phyloP scores from a whole-genome alignment of 768 basidiomycete species.

The Boletellus ananas region DNA sequence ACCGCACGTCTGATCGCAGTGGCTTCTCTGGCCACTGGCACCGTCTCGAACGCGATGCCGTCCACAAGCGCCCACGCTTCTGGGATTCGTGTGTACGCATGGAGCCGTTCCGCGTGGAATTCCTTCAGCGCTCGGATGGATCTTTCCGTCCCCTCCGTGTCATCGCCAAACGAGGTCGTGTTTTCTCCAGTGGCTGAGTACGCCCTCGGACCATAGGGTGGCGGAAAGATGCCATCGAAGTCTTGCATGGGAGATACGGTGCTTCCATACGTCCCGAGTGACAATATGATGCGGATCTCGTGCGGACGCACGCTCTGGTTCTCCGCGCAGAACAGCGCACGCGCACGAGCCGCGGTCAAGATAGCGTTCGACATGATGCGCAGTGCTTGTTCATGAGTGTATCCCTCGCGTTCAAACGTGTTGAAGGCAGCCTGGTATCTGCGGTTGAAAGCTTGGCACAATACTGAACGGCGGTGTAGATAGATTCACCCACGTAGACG shows the following conservation, averaged over 20 bases:
- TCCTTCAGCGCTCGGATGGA: constrained; percentile 50
- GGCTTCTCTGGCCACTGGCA: constrained; percentile 65
- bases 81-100: constrained; percentile 46
- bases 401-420: constrained; percentile 52
- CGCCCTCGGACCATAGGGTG: constrained; percentile 63
- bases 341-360: constrained; percentile 47
- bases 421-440: constrained; percentile 66
- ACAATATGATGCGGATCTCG: constrained; percentile 55
- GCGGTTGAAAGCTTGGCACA: not conserved
- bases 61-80: constrained; percentile 56
- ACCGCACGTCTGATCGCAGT: constrained; percentile 63
- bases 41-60: constrained; percentile 72
- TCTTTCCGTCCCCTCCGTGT: constrained; percentile 28
- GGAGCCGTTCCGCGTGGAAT: constrained; percentile 64
- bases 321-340: constrained; percentile 31
- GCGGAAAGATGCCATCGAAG: constrained; percentile 71
- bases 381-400: constrained; percentile 40
- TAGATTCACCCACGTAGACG: constrained; percentile 52
- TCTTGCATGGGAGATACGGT: constrained; percentile 64
- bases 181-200: constrained; percentile 35
- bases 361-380: constrained; percentile 53
- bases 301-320: constrained; percentile 8
- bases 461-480: not conserved
- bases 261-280: constrained; percentile 73
- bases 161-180: constrained; percentile 40